A percentile compares a stretch with the other conserved stretches of the same genome.
Evolutionary conservation across 495 filamentous ascomycete genomes (phyloP).

Genomic region (Podospora bellae-mahoneyi): DNA sequence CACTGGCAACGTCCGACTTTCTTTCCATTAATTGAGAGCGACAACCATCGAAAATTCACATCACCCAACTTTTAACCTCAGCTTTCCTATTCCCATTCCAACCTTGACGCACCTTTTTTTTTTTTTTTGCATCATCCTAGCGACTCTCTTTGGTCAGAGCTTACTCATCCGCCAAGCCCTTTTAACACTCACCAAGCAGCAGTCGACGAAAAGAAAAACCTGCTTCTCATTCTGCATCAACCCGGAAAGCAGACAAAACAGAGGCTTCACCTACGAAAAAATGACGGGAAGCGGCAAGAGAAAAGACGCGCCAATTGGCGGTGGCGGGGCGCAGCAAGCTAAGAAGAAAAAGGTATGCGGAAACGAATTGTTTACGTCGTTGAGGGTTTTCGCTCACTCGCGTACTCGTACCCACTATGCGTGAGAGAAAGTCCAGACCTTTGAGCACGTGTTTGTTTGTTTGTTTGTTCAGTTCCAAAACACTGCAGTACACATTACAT

Average conservation of each 20-base stretch:
- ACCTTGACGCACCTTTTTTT: too few relatives aligned
- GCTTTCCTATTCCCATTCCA: background rate
- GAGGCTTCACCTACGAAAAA: background rate
- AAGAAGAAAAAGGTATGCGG: slow-evolving; percentile 37
- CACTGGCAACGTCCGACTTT: background rate
- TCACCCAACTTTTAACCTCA: background rate
- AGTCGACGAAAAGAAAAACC: background rate
- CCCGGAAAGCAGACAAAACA: background rate
- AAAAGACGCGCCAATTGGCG: slow-evolving; percentile 26
- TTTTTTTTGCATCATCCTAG: background rate
- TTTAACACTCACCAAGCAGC: background rate
- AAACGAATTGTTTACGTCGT: background rate
- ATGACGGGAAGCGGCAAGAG: slow-evolving; percentile 29
- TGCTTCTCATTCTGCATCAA: slow-evolving; percentile 1
- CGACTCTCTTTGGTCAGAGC: background rate
- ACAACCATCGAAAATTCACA: slow-evolving; percentile 1
- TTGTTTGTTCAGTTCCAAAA: too few relatives aligned
- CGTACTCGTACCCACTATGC: background rate
- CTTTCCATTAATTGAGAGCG: background rate
- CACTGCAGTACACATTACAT: too few relatives aligned
- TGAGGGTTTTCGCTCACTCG: background rate
- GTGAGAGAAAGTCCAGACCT: background rate
- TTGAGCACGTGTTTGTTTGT: too few relatives aligned
- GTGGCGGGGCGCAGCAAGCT: slow-evolving; percentile 14
- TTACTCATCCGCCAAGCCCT: background rate